phyloP scores from a whole-genome alignment of 306 rosid species.

The Dicorynia guianensis region DNA sequence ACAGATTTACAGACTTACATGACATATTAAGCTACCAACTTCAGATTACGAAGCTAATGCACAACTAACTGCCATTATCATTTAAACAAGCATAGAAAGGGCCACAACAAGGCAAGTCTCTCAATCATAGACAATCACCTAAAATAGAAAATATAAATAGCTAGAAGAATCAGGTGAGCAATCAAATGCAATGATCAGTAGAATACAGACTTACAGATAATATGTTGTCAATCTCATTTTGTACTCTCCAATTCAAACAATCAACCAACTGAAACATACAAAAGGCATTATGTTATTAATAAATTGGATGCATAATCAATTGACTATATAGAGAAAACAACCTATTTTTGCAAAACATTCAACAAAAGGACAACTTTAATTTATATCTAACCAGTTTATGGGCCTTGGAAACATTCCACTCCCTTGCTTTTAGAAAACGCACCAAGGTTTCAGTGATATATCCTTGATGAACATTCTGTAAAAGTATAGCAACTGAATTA shows the following conservation, averaged over 20 bases:
- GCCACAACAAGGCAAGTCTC: not conserved
- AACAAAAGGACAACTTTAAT: conserved; percentile 27
- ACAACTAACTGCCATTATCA: not conserved
- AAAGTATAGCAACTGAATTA: conserved; percentile 27
- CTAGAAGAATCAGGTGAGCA: conserved; percentile 29
- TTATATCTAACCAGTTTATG: conserved; percentile 77
- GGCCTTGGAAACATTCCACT: conserved; percentile 77
- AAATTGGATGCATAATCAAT: conserved; percentile 33
- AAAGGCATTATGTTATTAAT: conserved; percentile 29
- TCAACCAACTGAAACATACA: conserved; percentile 77
- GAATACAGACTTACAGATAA: conserved; percentile 65
- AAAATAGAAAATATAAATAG: conserved; percentile 8
- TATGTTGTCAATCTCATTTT: conserved; percentile 86
- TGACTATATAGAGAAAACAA: not conserved
- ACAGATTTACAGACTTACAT: not conserved
- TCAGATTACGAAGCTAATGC: not conserved
- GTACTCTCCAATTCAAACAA: conserved; percentile 86
- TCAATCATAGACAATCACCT: conserved; percentile 7
- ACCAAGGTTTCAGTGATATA: conserved; percentile 59
- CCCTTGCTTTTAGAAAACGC: conserved; percentile 98
- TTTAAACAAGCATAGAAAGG: conserved; percentile 1
- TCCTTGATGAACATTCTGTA: conserved; percentile 94
- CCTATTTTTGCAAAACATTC: conserved; percentile 25
- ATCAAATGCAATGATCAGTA: conserved; percentile 18
- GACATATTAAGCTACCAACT: not conserved